phyloP scores from a whole-genome alignment of 108 stramenopile genomes.

The Cyclotella distinguenda region DNA sequence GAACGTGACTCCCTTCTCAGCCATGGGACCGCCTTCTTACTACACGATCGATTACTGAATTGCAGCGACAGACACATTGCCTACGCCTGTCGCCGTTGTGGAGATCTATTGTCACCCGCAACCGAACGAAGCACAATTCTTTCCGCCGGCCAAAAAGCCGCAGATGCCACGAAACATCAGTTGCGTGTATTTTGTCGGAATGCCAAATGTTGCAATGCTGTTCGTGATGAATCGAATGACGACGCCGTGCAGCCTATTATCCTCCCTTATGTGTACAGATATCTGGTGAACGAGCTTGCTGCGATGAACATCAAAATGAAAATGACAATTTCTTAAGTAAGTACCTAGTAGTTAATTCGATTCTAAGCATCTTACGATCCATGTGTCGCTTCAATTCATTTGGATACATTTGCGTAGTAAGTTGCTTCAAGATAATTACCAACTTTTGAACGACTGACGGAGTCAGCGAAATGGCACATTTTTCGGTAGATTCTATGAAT shows the following conservation, averaged over 20 bases:
- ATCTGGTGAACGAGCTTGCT: slow-evolving; percentile 96
- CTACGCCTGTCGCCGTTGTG: slow-evolving; percentile 90
- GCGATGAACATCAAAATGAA: slow-evolving; percentile 97
- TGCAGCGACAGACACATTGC: slow-evolving; percentile 95
- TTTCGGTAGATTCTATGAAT: too few species aligned
- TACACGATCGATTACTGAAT: slow-evolving; percentile 94
- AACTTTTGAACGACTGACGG: too few species aligned
- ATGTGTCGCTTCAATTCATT: too few species aligned
- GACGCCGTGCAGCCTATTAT: slow-evolving; percentile 85
- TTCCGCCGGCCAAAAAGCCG: slow-evolving; percentile 72
- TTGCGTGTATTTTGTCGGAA: slow-evolving; percentile 80
- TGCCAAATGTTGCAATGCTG: slow-evolving; percentile 69
- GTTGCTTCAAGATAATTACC: too few species aligned
- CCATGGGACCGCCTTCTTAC: slow-evolving; percentile 94
- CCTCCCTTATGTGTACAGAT: slow-evolving; percentile 97
- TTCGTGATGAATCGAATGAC: slow-evolving; percentile 70
- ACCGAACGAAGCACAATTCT: slow-evolving; percentile 78
- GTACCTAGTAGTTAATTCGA: too few species aligned
- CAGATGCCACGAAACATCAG: slow-evolving; percentile 69
- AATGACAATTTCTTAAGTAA: slow-evolving; percentile 54
- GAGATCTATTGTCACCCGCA: slow-evolving; percentile 82
- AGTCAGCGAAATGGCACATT: too few species aligned
- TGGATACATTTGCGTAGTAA: too few species aligned
- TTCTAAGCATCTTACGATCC: too few species aligned
- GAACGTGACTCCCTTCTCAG: slow-evolving; percentile 97